Evolutionary conservation across 2,329 filamentous ascomycete genomes (phyloP).

Genomic region (Gliomastix tumulicola): DNA sequence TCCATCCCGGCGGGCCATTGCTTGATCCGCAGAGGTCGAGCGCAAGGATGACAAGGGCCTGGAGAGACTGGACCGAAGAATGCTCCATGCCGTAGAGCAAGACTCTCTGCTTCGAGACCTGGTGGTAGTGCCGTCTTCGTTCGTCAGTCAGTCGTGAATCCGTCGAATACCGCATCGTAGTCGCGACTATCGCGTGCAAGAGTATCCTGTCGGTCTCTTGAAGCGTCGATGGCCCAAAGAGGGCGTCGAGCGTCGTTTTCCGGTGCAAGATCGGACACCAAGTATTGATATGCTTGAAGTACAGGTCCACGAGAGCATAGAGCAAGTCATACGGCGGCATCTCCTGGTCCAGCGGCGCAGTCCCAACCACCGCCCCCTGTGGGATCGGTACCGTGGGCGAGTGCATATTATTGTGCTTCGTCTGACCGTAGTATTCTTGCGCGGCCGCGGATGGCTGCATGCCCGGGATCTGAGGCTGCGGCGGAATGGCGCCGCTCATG

Average conservation of each 20-base stretch:
- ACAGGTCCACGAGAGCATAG: slow-evolving; percentile 66
- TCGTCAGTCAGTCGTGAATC: slow-evolving; percentile 69
- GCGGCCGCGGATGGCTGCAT: slow-evolving; percentile 33
- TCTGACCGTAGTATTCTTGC: slow-evolving; percentile 41
- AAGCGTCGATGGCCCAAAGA: slow-evolving; percentile 71
- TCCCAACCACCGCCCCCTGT: slow-evolving; percentile 21
- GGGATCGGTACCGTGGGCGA: slow-evolving; percentile 52
- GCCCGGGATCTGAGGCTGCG: slow-evolving; percentile 21
- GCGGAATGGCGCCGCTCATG: slow-evolving; percentile 28
- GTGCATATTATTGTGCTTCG: slow-evolving; percentile 36
- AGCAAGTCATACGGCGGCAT: slow-evolving; percentile 69
- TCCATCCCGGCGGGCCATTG: slow-evolving; percentile 89
- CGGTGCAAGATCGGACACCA: slow-evolving; percentile 90
- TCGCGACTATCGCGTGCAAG: slow-evolving; percentile 83
- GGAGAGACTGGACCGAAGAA: slow-evolving; percentile 79
- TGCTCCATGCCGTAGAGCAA: slow-evolving; percentile 83
- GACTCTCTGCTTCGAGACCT: slow-evolving; percentile 77
- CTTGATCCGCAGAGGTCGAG: slow-evolving; percentile 79
- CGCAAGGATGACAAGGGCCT: slow-evolving; percentile 81
- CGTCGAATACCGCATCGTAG: slow-evolving; percentile 75
- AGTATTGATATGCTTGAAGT: slow-evolving; percentile 74
- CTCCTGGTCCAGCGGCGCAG: slow-evolving; percentile 45
- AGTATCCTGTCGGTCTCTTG: slow-evolving; percentile 79
- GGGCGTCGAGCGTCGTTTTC: slow-evolving; percentile 69
- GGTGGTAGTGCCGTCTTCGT: slow-evolving; percentile 67